Evolutionary conservation across 2,329 filamentous ascomycete genomes (phyloP), one percentile per base, ranked within the genome.

Genomic region (Waltergamsia citrina): DNA sequence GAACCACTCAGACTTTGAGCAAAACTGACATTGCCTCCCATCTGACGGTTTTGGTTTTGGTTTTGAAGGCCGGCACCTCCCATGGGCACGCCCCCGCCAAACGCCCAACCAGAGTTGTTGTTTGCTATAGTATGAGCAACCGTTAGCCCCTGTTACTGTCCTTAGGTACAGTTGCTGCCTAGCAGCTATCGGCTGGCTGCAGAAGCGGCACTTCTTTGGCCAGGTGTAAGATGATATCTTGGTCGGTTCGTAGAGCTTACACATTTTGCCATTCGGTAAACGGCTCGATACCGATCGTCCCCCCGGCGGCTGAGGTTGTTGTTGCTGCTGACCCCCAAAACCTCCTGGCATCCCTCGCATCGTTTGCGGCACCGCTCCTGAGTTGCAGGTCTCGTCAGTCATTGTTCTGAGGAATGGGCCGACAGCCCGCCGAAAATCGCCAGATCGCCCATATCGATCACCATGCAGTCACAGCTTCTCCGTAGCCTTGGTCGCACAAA

Each of bases 241-340:
- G n/a, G n/a, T n/a, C n/a, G n/a, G n/a, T n/a, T 10, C 29, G 8
- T 10, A n/a, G 10, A 24, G 35, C 42, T 53, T 67, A 80, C 76
- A 71, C 65, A 78, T 57, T 56, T 81, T 81, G 36, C 74, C 74
- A 46, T 76, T 78, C 38, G 74, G 74, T 67, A 81, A 62, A 50
- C 76, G 68, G 53, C 55, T 72, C 35, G 74, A 66, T 27, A 69
- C 68, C 42, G 63, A 60, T 50, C 76, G 67, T 36, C 62, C 69
- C 43, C 43, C 22, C 10, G 18, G 12, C 12, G 23, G 29, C 30
- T 39, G 37, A 6, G 24, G 15, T 17, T 43, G 41, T 33, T 38
- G 41, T 30, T 45, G 46, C 25, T 47, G 45, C 11, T 45, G 73
- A 46, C 63, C 63, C 43, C 65, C 67, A 52, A 78, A 80, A 42